A percentile compares a stretch with the other conserved stretches of the same genome.
Conservation (phyloP, 176 grass and related monocot species). For the Raddia guianensis region DNA sequence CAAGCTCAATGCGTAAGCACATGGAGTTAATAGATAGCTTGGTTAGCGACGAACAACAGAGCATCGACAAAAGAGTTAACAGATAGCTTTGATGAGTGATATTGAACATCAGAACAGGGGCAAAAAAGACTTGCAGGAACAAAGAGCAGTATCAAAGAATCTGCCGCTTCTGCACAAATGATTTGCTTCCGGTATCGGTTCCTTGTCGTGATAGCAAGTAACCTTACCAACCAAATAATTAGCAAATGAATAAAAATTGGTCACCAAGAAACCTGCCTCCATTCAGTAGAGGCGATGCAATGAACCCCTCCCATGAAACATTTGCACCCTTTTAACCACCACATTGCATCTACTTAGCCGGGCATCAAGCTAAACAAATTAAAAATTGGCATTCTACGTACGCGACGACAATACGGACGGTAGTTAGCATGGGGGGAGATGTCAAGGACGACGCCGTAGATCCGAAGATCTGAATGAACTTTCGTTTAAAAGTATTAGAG, state of each 20-base stretch:
- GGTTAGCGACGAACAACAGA: not conserved
- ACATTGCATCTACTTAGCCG: not conserved
- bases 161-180: conserved; percentile 23
- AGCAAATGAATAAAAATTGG: conserved; percentile 17
- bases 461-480: conserved; percentile 26
- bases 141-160: conserved; percentile 3
- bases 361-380: not conserved
- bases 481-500: not conserved
- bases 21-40: not conserved
- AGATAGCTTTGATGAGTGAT: not conserved
- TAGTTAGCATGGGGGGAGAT: not conserved
- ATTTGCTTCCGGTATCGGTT: conserved; percentile 6
- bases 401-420: conserved; percentile 22
- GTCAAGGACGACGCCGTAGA: conserved; percentile 39
- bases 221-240: conserved; percentile 55
- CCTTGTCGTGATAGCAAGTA: conserved; percentile 31
- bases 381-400: not conserved
- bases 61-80: not conserved
- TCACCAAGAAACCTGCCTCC: conserved; percentile 11
- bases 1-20: not conserved
- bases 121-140: not conserved
- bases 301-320: not conserved
- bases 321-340: conserved; percentile 46
- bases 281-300: conserved; percentile 17
- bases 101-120: not conserved